Evolutionary conservation across 148 eudicot species (phyloP).

Genomic region (Pharnaceum exiguum): DNA sequence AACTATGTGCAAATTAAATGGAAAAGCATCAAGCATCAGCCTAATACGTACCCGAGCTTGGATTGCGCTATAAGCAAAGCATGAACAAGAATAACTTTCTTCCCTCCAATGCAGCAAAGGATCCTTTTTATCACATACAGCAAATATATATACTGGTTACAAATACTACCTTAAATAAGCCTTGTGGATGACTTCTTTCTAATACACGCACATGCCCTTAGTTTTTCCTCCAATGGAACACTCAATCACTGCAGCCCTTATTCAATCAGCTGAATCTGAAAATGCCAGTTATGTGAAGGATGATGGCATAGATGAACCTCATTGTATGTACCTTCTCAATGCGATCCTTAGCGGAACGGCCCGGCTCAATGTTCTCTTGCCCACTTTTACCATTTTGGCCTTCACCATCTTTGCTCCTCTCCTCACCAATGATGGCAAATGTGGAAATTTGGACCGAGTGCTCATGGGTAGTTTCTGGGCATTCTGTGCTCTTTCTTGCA

Average conservation of each 20-base stretch:
- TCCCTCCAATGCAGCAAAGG: background rate
- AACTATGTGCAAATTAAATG: background rate
- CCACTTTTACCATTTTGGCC: constrained; percentile 53
- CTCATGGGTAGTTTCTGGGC: constrained; percentile 51
- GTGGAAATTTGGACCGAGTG: constrained; percentile 39
- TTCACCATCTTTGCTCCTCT: constrained; percentile 61
- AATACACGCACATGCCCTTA: background rate
- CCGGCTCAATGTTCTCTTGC: constrained; percentile 57
- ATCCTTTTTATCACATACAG: background rate
- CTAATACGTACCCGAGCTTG: background rate
- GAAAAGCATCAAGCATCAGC: constrained; percentile 9
- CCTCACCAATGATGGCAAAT: constrained; percentile 56
- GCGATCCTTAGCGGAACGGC: constrained; percentile 60
- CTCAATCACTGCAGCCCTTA: constrained; percentile 16
- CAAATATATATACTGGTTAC: too few species aligned
- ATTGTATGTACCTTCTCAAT: constrained; percentile 38
- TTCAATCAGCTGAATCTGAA: constrained; percentile 14
- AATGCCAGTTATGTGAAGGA: constrained; percentile 20
- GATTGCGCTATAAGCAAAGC: constrained; percentile 24
- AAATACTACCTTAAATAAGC: too few species aligned
- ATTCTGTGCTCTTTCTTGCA: constrained; percentile 37
- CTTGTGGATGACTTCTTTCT: background rate
- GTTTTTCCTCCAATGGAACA: constrained; percentile 10
- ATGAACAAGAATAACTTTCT: constrained; percentile 2
- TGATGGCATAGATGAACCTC: constrained; percentile 36